Base-by-base conservation (phyloP, 1,284 basidiomycete genomes). In the Trametes versicolor region DNA sequence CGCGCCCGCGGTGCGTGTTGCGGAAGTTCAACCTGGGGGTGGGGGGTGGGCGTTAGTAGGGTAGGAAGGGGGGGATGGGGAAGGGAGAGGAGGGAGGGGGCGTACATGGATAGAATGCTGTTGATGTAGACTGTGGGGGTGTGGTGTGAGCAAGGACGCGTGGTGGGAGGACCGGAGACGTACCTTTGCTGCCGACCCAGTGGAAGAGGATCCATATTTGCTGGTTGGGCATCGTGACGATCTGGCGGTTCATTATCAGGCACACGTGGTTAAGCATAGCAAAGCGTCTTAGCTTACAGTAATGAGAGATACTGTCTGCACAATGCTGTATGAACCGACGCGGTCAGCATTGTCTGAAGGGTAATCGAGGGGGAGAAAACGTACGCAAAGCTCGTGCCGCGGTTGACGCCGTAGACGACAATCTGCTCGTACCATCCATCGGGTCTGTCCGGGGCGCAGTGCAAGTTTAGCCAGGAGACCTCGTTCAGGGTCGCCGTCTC, bases 171-270 rank as follows among this genome's bases (percentile, higher is more conserved):
- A 12, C 9, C n/a, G 15, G 19, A 7, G 23, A 70, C 77, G 12
- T 45, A 78, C 80, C 8, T 65, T 80, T 82, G 66, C 71, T 65
- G 7, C 73, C 62, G 15, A 79, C 55, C 75, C 81, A 80, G 62
- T 80, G 76, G 21, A 81, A 63, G 17, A 77, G 71, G 45, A 81
- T 67, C 81, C 80, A 81, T 47, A 70, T 71, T 52, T 69, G 77
- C 43, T 67, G 72, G 12, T 70, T 68, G 0, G 80, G 78, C n/a
- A 72, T 65, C 7, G 70, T 67, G 27, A 79, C 36, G 60, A 81
- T 78, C 79, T 80, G 37, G 36, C 52, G 27, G 59, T 36, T 39
- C 39, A 13, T 60, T 19, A 56, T 55, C 19, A 13, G 23, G 13
- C 12, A n/a, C 2, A n/a, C 13, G n/a, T 17, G 17, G n/a, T 25